Base-by-base conservation (phyloP, 1,139 yeast species). In the Debaryomyces sp. region DNA sequence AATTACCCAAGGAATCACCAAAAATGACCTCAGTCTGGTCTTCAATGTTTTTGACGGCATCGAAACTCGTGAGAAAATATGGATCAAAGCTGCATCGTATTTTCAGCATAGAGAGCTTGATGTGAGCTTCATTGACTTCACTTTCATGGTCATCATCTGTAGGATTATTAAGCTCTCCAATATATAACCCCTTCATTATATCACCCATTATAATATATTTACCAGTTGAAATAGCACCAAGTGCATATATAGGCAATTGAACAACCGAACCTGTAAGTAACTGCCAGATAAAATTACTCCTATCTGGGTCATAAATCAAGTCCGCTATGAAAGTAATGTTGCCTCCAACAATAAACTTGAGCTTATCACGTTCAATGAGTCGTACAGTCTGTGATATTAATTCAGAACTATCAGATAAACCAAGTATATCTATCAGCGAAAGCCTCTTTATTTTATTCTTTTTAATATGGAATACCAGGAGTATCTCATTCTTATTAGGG, bases 1-100 rank as follows among this genome's bases (percentile, higher is more conserved):
- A 36, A 48, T 71, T 70, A 0, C 79, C 78, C 21, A 59, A 50
- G 0, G 72, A 59, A 52, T 73, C 78, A 1, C 71, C 71, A 1
- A 58, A 46, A 1, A 70, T 36, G 12, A 59, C 8, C 23, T 44
- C 45, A 27, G 21, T 22, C 18, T 15, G 17, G 30, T 37, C 33
- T n/a, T 33, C 43, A 6, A 40, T 47, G 15, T 26, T 22, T 6
- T 18, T 18, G 9, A 43, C 49, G 13, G 24, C 27, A 15, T 54
- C 62, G 12, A 62, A 42, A 2, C 56, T 48, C 0, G 67, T 55
- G 9, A 56, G 45, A 41, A 59, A 60, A n/a, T 50, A 40, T 10
- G 64, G 60, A 7, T 44, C 43, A 22, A 50, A 44, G 6, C 47
- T 49, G 29, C 45, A 13, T 15, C 30, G 15, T n/a, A 51, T 13